Percentiles rank a stretch among this genome's conserved stretches.
Conservation (phyloP, 371 early-diverging fungal species). For the Rhizopus delemar region DNA sequence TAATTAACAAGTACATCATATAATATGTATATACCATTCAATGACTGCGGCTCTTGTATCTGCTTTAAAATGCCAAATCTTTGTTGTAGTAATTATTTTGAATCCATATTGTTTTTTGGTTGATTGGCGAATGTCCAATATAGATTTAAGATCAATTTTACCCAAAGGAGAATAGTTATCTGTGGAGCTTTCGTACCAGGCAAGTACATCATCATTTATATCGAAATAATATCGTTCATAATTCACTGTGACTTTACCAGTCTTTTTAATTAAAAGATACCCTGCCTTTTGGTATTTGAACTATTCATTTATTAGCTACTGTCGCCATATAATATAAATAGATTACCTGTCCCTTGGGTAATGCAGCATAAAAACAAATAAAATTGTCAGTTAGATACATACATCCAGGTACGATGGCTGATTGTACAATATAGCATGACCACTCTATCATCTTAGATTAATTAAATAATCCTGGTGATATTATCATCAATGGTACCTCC, state of each 20-base stretch:
- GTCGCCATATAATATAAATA: neutral
- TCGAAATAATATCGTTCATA: slow-evolving; percentile 72
- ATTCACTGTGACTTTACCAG: slow-evolving; percentile 35
- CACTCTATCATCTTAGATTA: slow-evolving; percentile 49
- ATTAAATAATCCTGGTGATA: neutral
- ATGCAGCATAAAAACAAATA: slow-evolving; percentile 72
- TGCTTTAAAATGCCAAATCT: slow-evolving; percentile 60
- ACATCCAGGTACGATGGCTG: slow-evolving; percentile 69
- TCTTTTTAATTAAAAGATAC: slow-evolving; percentile 57
- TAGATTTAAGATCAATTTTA: slow-evolving; percentile 70
- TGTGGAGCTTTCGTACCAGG: slow-evolving; percentile 63
- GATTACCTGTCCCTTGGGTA: slow-evolving; percentile 56
- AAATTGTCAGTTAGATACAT: slow-evolving; percentile 72
- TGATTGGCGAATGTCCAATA: slow-evolving; percentile 53
- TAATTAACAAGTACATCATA: neutral
- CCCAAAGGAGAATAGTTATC: slow-evolving; percentile 72
- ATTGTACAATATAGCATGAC: slow-evolving; percentile 72
- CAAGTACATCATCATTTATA: slow-evolving; percentile 64
- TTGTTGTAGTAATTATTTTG: slow-evolving; percentile 55
- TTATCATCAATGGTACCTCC: slow-evolving; percentile 40
- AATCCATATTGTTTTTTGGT: slow-evolving; percentile 56
- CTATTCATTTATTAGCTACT: slow-evolving; percentile 24
- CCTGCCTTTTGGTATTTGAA: slow-evolving; percentile 64
- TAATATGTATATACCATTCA: slow-evolving; percentile 49
- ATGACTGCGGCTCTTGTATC: slow-evolving; percentile 52